Percentiles rank a stretch among this genome's conserved stretches.
Conservation (phyloP, 2,329 filamentous ascomycete species). For the Trichophyton rubrum region DNA sequence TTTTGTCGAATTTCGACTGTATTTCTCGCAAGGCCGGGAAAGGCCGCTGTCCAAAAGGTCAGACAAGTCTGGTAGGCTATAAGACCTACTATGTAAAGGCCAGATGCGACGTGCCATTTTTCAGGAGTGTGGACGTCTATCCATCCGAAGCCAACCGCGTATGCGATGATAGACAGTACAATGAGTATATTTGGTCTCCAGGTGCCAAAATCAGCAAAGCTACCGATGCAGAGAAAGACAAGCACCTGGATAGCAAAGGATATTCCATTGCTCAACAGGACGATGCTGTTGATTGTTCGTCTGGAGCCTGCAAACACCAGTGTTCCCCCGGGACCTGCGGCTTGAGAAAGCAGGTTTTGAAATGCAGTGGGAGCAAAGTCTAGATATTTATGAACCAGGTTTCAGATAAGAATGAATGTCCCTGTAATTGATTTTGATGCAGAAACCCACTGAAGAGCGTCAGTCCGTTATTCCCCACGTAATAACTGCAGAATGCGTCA, state of each 20-base stretch:
- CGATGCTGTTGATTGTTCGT: conserved; percentile 48
- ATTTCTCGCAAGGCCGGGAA: conserved; percentile 46
- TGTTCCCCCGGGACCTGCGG: conserved; percentile 42
- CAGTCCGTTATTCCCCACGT: conserved; percentile 54
- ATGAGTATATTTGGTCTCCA: conserved; percentile 53
- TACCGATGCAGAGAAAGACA: conserved; percentile 32
- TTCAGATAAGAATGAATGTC: not conserved
- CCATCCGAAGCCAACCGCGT: conserved; percentile 54
- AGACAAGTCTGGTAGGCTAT: conserved; percentile 55
- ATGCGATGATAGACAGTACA: conserved; percentile 48
- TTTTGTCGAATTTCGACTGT: conserved; percentile 39
- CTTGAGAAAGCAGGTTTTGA: conserved; percentile 51
- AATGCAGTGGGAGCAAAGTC: conserved; percentile 52
- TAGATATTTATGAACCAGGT: conserved; percentile 10
- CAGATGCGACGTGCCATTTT: conserved; percentile 49
- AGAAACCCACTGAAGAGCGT: conserved; percentile 42
- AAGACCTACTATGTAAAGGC: conserved; percentile 53
- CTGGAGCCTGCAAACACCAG: conserved; percentile 45
- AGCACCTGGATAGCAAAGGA: conserved; percentile 53
- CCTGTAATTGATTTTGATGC: not conserved
- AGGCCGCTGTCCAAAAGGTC: conserved; percentile 58
- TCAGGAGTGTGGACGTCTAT: conserved; percentile 49
- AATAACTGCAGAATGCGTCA: conserved; percentile 37
- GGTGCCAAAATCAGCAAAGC: conserved; percentile 50
- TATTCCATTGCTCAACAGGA: conserved; percentile 40